Evolutionary conservation across 2,329 filamentous ascomycete genomes (phyloP), one percentile per base, ranked within the genome.

Genomic region (Colletotrichum melonis): DNA sequence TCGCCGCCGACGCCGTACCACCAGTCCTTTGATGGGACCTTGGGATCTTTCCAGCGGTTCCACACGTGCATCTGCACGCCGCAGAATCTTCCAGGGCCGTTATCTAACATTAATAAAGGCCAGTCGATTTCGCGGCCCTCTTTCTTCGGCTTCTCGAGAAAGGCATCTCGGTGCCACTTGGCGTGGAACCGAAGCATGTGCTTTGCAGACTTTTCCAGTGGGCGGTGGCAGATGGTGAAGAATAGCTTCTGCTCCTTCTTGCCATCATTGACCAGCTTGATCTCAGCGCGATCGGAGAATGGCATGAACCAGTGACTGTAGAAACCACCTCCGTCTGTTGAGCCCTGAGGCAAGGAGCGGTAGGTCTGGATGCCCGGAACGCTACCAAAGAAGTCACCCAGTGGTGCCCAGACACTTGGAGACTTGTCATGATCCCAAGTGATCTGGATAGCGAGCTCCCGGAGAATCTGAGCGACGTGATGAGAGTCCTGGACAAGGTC

Each of bases 261-360:
- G 12, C 70, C 70, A 42, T 73, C 70, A 28, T 73, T 73, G 14
- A 46, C 64, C n/a, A 73, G 38, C 55, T 62, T 62, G 42, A 73
- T 49, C 22, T 65, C 12, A 14, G 70, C 70, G 3, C 67, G 55
- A 16, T 73, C 67, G 46, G 70, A 70, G 24, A 73, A 73, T 4
- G 70, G 70, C 70, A 73, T 73, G 46, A 65, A 73, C 70, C 70
- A 73, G 35, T 73, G 70, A 28, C 67, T 60, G 56, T 73, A 73
- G 26, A 73, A 73, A 1, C 70, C 70, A 16, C 70, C 70, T 5
- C 70, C 70, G n/a, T 73, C 70, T 14, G 70, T 73, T 8, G 70
- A 73, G 0, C 70, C 70, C n/a, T 70, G 70, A 2, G 70, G 67
- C 3, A 73, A 35, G 9, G 70, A 65, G 1, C 70, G 67, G 22